Percentiles rank a stretch among this genome's conserved stretches.
These are phyloP conservation scores for Dichotomopilus funicola DNA, from an alignment of 2,329 filamentous ascomycete species.

Conservation along the genomic window DNA sequence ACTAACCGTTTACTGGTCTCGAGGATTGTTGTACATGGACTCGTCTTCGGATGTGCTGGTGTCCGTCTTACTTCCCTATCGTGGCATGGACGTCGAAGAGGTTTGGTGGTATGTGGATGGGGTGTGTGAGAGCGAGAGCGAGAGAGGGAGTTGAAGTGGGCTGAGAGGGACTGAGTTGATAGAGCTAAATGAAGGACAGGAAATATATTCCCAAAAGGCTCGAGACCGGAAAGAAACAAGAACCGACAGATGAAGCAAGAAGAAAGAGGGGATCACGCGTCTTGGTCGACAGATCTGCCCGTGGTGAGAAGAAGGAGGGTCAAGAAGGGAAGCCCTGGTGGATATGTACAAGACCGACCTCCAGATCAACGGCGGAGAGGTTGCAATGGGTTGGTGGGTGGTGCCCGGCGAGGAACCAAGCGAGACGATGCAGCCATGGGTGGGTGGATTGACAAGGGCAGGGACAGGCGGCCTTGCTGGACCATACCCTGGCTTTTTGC, in stretches of 20 bases:
- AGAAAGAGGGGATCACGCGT: constrained; percentile 38
- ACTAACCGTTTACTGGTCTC: constrained; percentile 30
- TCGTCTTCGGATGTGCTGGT: constrained; percentile 20
- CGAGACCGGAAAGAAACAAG: constrained; percentile 44
- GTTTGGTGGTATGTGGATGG: too few species aligned
- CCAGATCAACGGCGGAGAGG: constrained; percentile 34
- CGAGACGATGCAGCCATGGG: constrained; percentile 26
- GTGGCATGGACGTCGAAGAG: constrained; percentile 10
- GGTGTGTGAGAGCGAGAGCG: constrained; percentile 9
- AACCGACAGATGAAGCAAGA: constrained; percentile 41
- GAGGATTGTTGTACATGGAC: constrained; percentile 31
- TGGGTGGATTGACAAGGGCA: constrained; percentile 43
- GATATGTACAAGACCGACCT: constrained; percentile 40
- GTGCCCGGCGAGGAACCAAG: constrained; percentile 27
- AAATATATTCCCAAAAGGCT: constrained; percentile 37
- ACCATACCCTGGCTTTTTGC: constrained; percentile 8
- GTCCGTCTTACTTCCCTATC: constrained; percentile 14
- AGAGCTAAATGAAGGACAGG: constrained; percentile 39
- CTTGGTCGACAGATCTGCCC: constrained; percentile 42
- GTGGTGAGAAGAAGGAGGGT: constrained; percentile 40
- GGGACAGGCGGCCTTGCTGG: constrained; percentile 16
- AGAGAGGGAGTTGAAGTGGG: constrained; percentile 3
- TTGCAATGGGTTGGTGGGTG: constrained; percentile 34
- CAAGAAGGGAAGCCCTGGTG: constrained; percentile 37
- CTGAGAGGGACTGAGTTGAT: constrained; percentile 22